Conservation (phyloP, 208 protist genomes). For the Strigomonas oncopelti region DNA sequence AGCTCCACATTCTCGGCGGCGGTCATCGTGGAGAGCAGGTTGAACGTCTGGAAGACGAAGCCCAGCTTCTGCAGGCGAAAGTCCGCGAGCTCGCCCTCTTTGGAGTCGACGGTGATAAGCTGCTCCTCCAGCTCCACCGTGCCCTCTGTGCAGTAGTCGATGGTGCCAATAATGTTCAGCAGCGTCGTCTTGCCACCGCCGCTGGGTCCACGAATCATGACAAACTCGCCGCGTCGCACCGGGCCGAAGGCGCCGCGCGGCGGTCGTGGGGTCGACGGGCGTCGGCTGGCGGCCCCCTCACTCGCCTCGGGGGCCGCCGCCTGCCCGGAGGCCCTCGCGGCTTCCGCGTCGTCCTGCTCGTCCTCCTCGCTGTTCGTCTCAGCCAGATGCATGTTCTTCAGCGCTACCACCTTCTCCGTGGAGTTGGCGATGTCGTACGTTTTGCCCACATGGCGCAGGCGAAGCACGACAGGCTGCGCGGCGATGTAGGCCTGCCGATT, state of each 20-base stretch:
- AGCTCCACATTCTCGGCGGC: conserved; percentile 97
- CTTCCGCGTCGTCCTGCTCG: not conserved
- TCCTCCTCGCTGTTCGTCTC: conserved; percentile 21
- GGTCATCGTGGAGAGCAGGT: conserved; percentile 96
- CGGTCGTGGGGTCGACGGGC: conserved; percentile 6
- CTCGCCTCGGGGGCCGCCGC: not conserved
- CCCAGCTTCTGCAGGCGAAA: conserved; percentile 91
- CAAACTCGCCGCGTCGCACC: conserved; percentile 91
- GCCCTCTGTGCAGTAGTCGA: conserved; percentile 85
- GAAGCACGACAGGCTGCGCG: conserved; percentile 51
- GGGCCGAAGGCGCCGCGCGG: conserved; percentile 46
- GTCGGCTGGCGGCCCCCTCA: not conserved
- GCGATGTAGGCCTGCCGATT: conserved; percentile 22
- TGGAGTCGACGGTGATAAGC: conserved; percentile 54
- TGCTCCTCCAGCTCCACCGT: conserved; percentile 82
- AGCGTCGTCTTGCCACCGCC: conserved; percentile 96
- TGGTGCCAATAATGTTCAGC: conserved; percentile 93
- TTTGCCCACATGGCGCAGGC: conserved; percentile 60
- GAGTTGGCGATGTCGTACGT: conserved; percentile 60
- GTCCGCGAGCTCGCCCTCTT: conserved; percentile 79
- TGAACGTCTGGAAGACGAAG: conserved; percentile 98
- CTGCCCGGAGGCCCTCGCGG: not conserved
- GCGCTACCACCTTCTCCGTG: conserved; percentile 47
- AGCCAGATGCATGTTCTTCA: conserved; percentile 59
- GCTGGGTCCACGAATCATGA: conserved; percentile 96